A percentile compares a stretch with the other conserved stretches of the same genome.
Conservation (phyloP, 768 basidiomycete species). For the Tylopilus rubrobrunneus region DNA sequence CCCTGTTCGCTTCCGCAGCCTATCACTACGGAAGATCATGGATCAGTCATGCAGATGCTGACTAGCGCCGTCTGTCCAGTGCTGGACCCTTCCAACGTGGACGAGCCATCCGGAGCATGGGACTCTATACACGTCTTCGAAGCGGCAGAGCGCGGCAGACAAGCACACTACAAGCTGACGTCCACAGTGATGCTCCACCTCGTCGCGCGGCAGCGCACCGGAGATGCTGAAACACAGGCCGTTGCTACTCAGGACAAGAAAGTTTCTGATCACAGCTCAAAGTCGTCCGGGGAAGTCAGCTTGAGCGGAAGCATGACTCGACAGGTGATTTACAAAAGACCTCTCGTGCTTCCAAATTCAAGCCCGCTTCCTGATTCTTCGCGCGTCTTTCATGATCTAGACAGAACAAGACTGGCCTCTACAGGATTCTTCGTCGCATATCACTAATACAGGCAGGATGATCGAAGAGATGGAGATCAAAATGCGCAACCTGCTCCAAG, state of each 20-base stretch:
- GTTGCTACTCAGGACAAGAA: constrained; percentile 32
- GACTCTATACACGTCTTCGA: constrained; percentile 99
- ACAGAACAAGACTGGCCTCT: constrained; percentile 84
- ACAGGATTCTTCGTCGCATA: constrained; percentile 77
- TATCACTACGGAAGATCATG: constrained; percentile 1
- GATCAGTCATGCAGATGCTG: background rate
- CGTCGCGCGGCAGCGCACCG: constrained; percentile 44
- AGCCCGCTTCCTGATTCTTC: background rate
- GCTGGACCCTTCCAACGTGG: constrained; percentile 50
- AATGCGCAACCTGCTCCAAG: constrained; percentile 92
- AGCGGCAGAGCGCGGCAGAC: constrained; percentile 82
- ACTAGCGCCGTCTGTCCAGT: constrained; percentile 45
- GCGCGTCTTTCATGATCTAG: constrained; percentile 35
- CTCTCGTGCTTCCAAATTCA: constrained; percentile 4
- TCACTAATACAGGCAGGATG: constrained; percentile 91
- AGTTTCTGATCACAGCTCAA: constrained; percentile 43
- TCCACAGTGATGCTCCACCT: constrained; percentile 97
- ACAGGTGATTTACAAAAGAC: constrained; percentile 56
- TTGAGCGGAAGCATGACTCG: constrained; percentile 97
- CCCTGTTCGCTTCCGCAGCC: constrained; percentile 2
- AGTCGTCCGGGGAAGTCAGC: constrained; percentile 70
- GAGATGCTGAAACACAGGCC: constrained; percentile 20
- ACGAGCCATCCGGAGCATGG: constrained; percentile 85
- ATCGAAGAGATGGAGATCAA: constrained; percentile 99
- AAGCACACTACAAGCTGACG: constrained; percentile 95